Base-by-base conservation (phyloP, 768 basidiomycete genomes). In the Tephrocybe sp. region DNA sequence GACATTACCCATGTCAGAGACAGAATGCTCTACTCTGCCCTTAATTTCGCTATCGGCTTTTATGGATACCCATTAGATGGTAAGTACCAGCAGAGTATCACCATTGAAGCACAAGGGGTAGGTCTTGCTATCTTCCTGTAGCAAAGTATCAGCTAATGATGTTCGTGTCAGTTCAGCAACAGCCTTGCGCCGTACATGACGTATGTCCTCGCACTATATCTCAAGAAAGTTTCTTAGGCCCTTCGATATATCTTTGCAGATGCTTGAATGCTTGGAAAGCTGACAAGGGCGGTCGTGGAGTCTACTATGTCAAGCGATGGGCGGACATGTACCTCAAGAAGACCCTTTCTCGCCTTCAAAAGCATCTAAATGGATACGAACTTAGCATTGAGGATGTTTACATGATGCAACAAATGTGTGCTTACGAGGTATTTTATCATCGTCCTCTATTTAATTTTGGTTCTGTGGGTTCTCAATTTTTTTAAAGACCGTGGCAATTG, bases 121-220 rank as follows among this genome's bases (percentile, higher is more conserved):
- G 62, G 83, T 58, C 54, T 46, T 11, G 23, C 30, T 8, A 40
- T 63, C 48, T 52, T 61, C 51, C 60, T 52, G 26, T 45, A 44
- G 16, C 31, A n/a, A n/a, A n/a, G n/a, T n/a, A n/a, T 30, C 19
- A 30, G 10, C n/a, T 46, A n/a, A 26, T 26, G 7, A 7, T 7
- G 26, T 26, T 20, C 45, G 16, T 8, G 38, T 38, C 42, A 87
- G 78, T 89, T 86, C 62, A 92, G 91, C 68, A 89, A 88, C 64
- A 93, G 93, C 1, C 80, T 97, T 4, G 78, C 92, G 0, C 93
- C 93, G 3, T 94, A 93, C 57, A 77, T 78, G 51, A 91, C 89
- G 72, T 89, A 60, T 40, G 75, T 63, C 5, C 17, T 33, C 19
- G 31, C 26, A 26, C 7, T 7, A 26, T 20, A 16, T 14, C 20